Conservation (phyloP, 2,329 filamentous ascomycete genomes). For the Eurotiales sp. region DNA sequence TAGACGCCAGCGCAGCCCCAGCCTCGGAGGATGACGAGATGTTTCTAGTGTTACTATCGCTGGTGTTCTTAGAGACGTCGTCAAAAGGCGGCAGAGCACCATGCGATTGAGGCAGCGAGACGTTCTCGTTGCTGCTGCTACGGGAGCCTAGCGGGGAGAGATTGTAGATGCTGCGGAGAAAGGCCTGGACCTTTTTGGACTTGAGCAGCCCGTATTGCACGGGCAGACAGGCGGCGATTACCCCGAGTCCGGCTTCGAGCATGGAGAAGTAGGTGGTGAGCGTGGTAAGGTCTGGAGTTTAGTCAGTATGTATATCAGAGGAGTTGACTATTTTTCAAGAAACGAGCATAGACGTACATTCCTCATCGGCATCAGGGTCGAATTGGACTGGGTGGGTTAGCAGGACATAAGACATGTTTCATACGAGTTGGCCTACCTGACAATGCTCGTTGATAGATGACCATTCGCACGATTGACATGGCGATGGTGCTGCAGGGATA, state of each 20-base stretch:
- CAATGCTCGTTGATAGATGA: constrained; percentile 5
- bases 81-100: background rate
- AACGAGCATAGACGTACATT: background rate
- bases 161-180: constrained; percentile 2
- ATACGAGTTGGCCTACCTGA: background rate
- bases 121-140: background rate
- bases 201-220: background rate
- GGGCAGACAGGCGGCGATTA: constrained; percentile 4
- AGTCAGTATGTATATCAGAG: background rate
- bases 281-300: background rate
- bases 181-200: background rate
- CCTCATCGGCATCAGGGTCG: background rate
- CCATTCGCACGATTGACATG: constrained; percentile 8
- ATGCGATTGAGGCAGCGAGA: background rate
- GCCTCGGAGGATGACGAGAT: background rate
- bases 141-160: background rate
- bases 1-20: background rate
- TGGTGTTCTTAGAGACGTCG: background rate
- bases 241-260: constrained; percentile 4
- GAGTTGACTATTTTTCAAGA: too few relatives aligned
- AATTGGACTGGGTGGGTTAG: background rate
- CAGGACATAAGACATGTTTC: too few relatives aligned
- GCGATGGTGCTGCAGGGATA: background rate
- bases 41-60: too few relatives aligned
- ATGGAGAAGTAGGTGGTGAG: constrained; percentile 1